phyloP scores from a whole-genome alignment of 2,329 filamentous ascomycete species.

The Colletotrichum chrysophilum region DNA sequence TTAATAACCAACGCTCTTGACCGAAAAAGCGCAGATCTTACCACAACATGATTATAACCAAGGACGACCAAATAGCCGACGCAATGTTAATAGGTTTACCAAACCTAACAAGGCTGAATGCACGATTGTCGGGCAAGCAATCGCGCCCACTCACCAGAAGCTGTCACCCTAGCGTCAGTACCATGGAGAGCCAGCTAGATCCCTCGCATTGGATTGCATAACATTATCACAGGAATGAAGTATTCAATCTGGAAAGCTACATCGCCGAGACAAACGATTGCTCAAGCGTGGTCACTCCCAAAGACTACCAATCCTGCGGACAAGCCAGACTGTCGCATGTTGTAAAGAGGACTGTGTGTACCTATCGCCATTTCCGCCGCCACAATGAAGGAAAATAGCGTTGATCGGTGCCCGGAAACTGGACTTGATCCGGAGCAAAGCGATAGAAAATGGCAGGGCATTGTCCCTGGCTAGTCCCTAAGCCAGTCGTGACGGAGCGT shows the following conservation, averaged over 20 bases:
- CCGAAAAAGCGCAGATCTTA: background rate
- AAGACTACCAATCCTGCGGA: background rate
- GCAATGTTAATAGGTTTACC: background rate
- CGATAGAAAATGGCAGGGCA: background rate
- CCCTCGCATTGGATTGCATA: background rate
- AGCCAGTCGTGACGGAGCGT: background rate
- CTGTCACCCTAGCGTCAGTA: background rate
- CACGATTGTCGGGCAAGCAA: background rate
- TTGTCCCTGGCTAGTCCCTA: background rate
- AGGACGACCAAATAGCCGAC: background rate
- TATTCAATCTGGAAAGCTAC: background rate
- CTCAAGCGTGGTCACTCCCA: background rate
- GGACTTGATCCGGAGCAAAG: background rate
- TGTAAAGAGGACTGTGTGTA: background rate
- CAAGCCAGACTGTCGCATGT: background rate
- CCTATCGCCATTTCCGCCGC: background rate
- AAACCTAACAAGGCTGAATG: background rate
- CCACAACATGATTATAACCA: background rate
- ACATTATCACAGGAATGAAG: background rate
- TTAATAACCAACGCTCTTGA: background rate
- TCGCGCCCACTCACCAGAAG: background rate
- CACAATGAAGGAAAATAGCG: background rate
- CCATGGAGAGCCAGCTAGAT: background rate
- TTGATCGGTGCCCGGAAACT: background rate
- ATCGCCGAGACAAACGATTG: background rate